A percentile compares a stretch with the other conserved stretches of the same genome.
These are phyloP conservation scores for Dryas integrifolia DNA, from an alignment of 331 rosid species.

Conservation along the genomic window DNA sequence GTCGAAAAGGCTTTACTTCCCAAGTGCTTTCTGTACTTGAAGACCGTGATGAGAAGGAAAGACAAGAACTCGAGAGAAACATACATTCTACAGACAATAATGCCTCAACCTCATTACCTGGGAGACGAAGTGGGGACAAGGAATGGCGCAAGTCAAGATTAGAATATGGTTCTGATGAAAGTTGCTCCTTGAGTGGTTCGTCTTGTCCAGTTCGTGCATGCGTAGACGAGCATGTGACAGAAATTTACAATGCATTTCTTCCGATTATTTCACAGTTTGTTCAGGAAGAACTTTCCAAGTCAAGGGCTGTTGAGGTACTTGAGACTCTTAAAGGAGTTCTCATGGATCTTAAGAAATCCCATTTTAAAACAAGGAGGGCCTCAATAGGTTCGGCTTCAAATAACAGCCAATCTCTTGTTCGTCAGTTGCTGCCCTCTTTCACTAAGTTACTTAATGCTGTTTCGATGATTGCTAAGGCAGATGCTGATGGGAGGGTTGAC, in stretches of 20 bases:
- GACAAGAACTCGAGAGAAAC: slow-evolving; percentile 50
- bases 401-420: slow-evolving; percentile 33
- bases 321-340: slow-evolving; percentile 44
- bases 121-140: slow-evolving; percentile 85
- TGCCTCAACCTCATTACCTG: slow-evolving; percentile 69
- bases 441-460: slow-evolving; percentile 53
- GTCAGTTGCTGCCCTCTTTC: slow-evolving; percentile 57
- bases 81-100: slow-evolving; percentile 52
- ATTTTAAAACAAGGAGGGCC: slow-evolving; percentile 64
- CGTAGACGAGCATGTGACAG: slow-evolving; percentile 79
- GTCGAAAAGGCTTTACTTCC: slow-evolving; percentile 54
- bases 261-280: slow-evolving; percentile 59
- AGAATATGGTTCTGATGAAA: slow-evolving; percentile 63
- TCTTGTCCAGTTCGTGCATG: slow-evolving; percentile 72
- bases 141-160: slow-evolving; percentile 89
- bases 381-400: slow-evolving; percentile 41
- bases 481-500: slow-evolving; percentile 55
- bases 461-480: slow-evolving; percentile 50
- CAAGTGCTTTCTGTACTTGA: slow-evolving; percentile 55
- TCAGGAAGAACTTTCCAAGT: slow-evolving; percentile 42
- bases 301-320: slow-evolving; percentile 59
- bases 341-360: slow-evolving; percentile 47
- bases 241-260: slow-evolving; percentile 57
- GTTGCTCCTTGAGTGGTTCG: slow-evolving; percentile 46
- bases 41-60: slow-evolving; percentile 66